These are phyloP conservation scores for Brassica incana DNA, from an alignment of 345 rosid species.

Conservation along the genomic window DNA sequence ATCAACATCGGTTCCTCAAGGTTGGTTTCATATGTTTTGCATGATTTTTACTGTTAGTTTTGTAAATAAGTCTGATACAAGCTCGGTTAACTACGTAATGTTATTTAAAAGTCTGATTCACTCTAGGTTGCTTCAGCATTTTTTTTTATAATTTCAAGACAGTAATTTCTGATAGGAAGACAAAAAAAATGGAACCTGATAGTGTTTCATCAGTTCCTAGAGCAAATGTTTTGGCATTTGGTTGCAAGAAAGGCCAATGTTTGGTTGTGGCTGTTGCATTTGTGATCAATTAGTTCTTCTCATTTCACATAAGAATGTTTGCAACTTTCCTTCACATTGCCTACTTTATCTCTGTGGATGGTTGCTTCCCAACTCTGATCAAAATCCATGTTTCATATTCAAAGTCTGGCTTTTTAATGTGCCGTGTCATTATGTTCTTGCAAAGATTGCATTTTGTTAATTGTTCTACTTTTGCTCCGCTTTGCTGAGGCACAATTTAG, in stretches of 20 bases:
- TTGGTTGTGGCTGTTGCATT: too few relatives aligned
- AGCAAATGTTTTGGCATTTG: background rate
- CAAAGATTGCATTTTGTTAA: background rate
- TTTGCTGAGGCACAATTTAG: background rate
- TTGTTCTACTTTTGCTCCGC: background rate
- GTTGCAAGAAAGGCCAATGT: background rate
- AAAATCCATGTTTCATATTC: background rate
- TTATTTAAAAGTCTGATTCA: too few relatives aligned
- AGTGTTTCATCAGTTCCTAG: background rate
- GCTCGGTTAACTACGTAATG: background rate
- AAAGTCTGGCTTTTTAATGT: background rate
- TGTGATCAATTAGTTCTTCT: too few relatives aligned
- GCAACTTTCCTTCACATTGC: background rate
- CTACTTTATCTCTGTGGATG: background rate
- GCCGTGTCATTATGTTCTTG: background rate
- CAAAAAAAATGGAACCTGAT: background rate
- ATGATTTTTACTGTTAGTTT: background rate
- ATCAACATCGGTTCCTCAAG: conserved; percentile 59
- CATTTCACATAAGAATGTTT: background rate
- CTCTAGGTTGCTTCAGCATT: too few relatives aligned
- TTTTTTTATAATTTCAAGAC: too few relatives aligned
- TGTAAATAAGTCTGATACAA: conserved; percentile 16
- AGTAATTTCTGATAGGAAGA: too few relatives aligned
- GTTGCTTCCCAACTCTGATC: conserved; percentile 7
- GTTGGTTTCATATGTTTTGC: conserved; percentile 33